Percentiles rank a stretch among this genome's conserved stretches.
phyloP scores from a whole-genome alignment of 768 basidiomycete genomes.

The Pleurotus tuber-regium region DNA sequence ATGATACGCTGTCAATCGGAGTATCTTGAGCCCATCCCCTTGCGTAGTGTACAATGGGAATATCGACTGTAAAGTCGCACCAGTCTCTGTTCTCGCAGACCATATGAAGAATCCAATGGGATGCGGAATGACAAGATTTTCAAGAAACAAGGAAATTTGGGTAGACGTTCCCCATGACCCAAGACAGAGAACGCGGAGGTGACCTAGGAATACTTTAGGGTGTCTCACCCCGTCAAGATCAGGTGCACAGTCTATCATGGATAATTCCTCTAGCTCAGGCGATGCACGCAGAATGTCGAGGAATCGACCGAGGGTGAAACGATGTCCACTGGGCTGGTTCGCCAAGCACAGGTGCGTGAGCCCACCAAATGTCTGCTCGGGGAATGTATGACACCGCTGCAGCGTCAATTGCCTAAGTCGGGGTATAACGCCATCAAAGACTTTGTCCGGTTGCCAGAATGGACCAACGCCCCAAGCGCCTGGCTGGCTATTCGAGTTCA shows the following conservation, averaged over 20 bases:
- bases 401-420: constrained; percentile 4
- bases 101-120: constrained; percentile 3
- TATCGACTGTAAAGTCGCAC: neutral
- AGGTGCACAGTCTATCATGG: neutral
- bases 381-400: neutral
- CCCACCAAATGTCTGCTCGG: neutral
- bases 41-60: neutral
- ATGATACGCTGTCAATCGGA: neutral
- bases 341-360: constrained; percentile 7
- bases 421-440: constrained; percentile 2
- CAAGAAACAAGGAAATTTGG: neutral
- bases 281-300: neutral
- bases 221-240: neutral
- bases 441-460: neutral
- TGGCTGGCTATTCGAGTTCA: neutral
- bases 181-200: neutral
- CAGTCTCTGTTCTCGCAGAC: neutral
- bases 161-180: neutral
- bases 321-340: neutral
- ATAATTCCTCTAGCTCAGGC: constrained; percentile 4
- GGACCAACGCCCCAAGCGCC: neutral
- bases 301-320: neutral
- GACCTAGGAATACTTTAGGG: neutral
- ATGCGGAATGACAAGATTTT: constrained; percentile 3
- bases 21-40: neutral